These are phyloP conservation scores for Aureobasidium namibiae DNA, from an alignment of 2,329 filamentous ascomycete genomes.

Conservation along the genomic window DNA sequence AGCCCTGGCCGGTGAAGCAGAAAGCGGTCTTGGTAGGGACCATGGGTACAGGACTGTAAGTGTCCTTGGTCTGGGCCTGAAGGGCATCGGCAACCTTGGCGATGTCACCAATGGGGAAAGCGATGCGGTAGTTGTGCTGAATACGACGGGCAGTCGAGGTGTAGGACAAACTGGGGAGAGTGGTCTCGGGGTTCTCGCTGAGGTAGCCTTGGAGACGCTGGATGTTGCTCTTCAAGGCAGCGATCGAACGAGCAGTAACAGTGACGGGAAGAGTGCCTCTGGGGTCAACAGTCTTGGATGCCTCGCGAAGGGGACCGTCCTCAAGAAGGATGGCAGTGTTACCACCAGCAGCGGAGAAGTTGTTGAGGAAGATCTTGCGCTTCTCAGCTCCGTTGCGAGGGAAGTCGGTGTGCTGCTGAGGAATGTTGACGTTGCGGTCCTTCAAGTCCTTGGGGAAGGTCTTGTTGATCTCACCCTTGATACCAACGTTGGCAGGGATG, in stretches of 20 bases:
- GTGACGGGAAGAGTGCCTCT: conserved; percentile 40
- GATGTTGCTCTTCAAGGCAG: conserved; percentile 45
- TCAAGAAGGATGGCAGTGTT: conserved; percentile 47
- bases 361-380: conserved; percentile 45
- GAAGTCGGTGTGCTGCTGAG: conserved; percentile 36
- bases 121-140: conserved; percentile 45
- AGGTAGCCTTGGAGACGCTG: conserved; percentile 39
- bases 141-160: conserved; percentile 46
- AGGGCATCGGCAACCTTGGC: conserved; percentile 38
- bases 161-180: conserved; percentile 42
- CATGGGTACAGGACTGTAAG: conserved; percentile 46
- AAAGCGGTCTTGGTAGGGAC: conserved; percentile 43
- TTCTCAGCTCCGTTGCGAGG: conserved; percentile 40
- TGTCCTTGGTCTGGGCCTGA: conserved; percentile 41
- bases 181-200: conserved; percentile 36
- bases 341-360: conserved; percentile 46
- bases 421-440: conserved; percentile 46
- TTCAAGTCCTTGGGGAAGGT: conserved; percentile 45
- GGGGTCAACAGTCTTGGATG: conserved; percentile 35
- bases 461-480: conserved; percentile 49
- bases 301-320: conserved; percentile 38
- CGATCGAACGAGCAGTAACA: conserved; percentile 43
- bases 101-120: conserved; percentile 40
- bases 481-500: conserved; percentile 47
- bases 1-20: conserved; percentile 46